Conservation (phyloP, 352 stramenopile species). For the Chrysophaeum taylorii region DNA sequence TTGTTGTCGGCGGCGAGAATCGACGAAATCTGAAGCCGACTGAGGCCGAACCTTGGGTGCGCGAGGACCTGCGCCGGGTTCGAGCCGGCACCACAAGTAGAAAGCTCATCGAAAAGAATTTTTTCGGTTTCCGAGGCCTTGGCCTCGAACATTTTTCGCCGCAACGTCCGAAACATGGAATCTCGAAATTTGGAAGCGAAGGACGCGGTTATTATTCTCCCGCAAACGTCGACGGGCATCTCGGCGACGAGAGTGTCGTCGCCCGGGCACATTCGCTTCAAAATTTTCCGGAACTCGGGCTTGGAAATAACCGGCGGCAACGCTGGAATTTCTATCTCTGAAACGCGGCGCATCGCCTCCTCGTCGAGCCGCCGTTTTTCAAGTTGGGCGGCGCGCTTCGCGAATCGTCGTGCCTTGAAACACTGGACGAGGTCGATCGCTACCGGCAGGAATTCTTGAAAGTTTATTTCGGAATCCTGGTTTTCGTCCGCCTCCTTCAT, state of each 20-base stretch:
- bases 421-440: constrained; percentile 38
- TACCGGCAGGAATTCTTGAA: constrained; percentile 39
- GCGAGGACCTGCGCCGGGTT: background rate
- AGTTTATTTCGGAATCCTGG: constrained; percentile 37
- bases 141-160: constrained; percentile 13
- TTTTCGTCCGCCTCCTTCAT: constrained; percentile 41
- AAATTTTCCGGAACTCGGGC: background rate
- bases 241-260: background rate
- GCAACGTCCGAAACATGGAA: no score
- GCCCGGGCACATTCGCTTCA: background rate
- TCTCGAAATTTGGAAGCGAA: no score
- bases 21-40: background rate
- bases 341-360: constrained; percentile 8
- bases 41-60: background rate
- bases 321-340: no score
- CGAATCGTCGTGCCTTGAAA: constrained; percentile 17
- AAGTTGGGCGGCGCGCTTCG: constrained; percentile 13
- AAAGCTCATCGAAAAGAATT: no score
- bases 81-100: no score
- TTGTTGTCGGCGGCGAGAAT: background rate
- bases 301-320: no score
- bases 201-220: no score
- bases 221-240: constrained; percentile 6
- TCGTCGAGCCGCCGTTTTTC: constrained; percentile 17
- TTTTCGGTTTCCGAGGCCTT: constrained; percentile 32